Base-by-base conservation (phyloP, 352 stramenopile genomes). In the Globisporangium nunn region DNA sequence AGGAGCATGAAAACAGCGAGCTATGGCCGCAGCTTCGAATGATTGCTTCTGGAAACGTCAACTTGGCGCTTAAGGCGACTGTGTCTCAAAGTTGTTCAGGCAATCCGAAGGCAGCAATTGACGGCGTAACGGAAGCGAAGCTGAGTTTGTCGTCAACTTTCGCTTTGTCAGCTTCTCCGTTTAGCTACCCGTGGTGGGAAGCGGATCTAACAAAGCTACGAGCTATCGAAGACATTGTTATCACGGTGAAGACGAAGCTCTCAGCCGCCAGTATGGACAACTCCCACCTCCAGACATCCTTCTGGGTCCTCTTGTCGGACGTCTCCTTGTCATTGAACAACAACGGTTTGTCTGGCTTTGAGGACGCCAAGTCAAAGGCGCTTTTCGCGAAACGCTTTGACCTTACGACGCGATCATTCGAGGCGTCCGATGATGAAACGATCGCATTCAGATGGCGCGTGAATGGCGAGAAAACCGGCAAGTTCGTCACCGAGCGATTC, bases 121-220 rank as follows among this genome's bases (percentile, higher is more conserved):
- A 88, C 54, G 71, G 70, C 0, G 56, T 62, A 6, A 52, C 29
- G 1, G 73, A 45, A 3, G 80, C 74, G 0, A 68, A 67, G 6
- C 64, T 81, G 14, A 74, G 63, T 6, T 54, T 81, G 41, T 65
- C 63, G 8, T 72, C 75, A 12, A 78, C 58, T 15, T 88, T 78
- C 43, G 71, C 75, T 10, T 79, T 88, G 71, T 79, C 75, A 15
- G 67, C 70, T 1, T 63, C 53, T 7, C 33, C 64, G 28, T 75
- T 69, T 55, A 64, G 61, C 10, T 85, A 82, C 30, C 74, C 75
- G 14, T 91, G 80, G 80, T 91, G 80, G 80, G 58, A 87, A 33
- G 62, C 77, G 0, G 68, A 88, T 51, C 56, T 87, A 1, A 62
- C 51, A 1, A 56, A 14, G 0, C 33, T 59, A 17, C 56, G 72